Percentiles rank a stretch among this genome's conserved stretches.
phyloP scores from a whole-genome alignment of 192 early-diverging fungal genomes.

The Rhizophagus prolifer region DNA sequence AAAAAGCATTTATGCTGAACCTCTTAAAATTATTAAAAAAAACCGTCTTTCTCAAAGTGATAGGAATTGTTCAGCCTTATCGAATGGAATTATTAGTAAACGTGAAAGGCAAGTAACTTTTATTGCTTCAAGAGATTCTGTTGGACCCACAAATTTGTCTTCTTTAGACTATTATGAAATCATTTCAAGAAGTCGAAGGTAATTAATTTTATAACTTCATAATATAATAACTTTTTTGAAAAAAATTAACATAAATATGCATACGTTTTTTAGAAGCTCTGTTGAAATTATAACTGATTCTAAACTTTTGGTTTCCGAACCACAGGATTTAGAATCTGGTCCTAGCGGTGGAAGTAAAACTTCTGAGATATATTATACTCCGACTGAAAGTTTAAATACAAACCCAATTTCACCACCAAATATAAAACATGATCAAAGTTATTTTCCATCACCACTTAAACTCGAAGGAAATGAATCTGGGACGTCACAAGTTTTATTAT shows the following conservation, averaged over 20 bases:
- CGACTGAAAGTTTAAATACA: background rate
- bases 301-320: background rate
- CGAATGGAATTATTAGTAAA: background rate
- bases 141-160: background rate
- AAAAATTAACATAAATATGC: no score
- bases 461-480: background rate
- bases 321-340: background rate
- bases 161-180: background rate
- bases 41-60: background rate
- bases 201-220: background rate
- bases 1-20: background rate
- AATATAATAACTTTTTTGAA: no score
- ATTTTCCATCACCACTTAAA: background rate
- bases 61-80: no score
- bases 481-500: background rate
- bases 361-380: background rate
- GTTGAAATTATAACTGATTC: background rate
- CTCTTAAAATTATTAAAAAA: background rate
- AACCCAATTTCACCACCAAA: background rate
- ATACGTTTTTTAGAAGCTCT: background rate
- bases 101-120: background rate
- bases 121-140: background rate
- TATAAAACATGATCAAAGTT: background rate
- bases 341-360: background rate
- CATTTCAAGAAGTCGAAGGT: background rate